phyloP scores from a whole-genome alignment of 768 basidiomycete species.

The Pleurotus tuber-regium region DNA sequence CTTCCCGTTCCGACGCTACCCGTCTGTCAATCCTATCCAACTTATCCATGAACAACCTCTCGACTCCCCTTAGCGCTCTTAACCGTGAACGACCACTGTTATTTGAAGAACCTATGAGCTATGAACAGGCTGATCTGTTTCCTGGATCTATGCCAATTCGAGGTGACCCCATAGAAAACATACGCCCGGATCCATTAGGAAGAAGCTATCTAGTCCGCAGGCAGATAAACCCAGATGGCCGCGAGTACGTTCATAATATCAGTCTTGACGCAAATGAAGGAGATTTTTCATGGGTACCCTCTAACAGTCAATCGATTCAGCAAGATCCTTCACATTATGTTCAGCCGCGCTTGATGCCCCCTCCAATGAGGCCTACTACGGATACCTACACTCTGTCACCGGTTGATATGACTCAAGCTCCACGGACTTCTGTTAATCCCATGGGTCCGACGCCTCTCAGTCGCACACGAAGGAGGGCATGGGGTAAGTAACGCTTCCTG shows the following conservation, averaged over 20 bases:
- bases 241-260: constrained; percentile 38
- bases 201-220: constrained; percentile 35
- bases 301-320: not conserved
- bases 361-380: not conserved
- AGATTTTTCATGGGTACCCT: not conserved
- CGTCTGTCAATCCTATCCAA: constrained; percentile 40
- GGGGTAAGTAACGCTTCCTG: constrained; percentile 35
- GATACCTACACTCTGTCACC: not conserved
- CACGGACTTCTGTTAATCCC: not conserved
- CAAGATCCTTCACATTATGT: not conserved
- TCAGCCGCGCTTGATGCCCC: not conserved
- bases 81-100: constrained; percentile 31
- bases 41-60: constrained; percentile 36
- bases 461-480: constrained; percentile 36
- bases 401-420: not conserved
- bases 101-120: constrained; percentile 40
- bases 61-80: constrained; percentile 31
- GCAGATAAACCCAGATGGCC: constrained; percentile 32
- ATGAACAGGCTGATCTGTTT: constrained; percentile 17
- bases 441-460: not conserved
- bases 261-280: constrained; percentile 9
- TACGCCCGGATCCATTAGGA: constrained; percentile 15
- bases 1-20: constrained; percentile 22
- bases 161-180: constrained; percentile 13
- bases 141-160: not conserved